Evolutionary conservation across 1,284 basidiomycete species (phyloP), one percentile per base, ranked within the genome.

Genomic region (Moniliella sp.): DNA sequence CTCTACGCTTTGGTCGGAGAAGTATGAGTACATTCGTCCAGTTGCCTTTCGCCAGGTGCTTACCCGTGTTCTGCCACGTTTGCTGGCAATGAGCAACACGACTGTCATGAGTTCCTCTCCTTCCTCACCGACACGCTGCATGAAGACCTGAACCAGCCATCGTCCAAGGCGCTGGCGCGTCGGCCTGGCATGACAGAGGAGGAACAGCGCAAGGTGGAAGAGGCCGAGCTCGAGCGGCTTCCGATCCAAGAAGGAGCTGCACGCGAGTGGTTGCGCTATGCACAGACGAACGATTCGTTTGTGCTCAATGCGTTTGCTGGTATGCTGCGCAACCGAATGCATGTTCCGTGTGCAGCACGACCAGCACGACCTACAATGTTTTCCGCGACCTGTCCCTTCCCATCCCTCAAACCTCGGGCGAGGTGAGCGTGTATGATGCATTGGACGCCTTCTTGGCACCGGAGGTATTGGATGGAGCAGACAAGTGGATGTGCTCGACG

Each of bases 331-430:
- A 59, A 59, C 36, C 51, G 53, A 43, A 34, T 59, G 21, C 54
- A 1, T 59, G 57, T 27, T 27, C 54, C 1, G 49, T 48, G 10
- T 59, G 57, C 29, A 50, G 55, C 8, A 52, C 48, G 81, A 94
- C 88, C 2, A 91, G 83, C 16, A 94, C 84, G 4, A 94, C 86
- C 5, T 97, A 91, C 55, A 93, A 97, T 56, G 72, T 55, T 10
- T 59, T 54, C 32, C 48, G 53, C 15, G 54, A 57, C 19, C 46
- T 59, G 12, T 57, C 52, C 4, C 34, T 59, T 16, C 57, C 57
- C 0, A 48, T 59, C 9, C 50, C 53, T n/a, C 7, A 15, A 30
- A 4, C 66, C 67, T 10, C 69, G 70, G 32, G 66, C n/a, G 76
- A 73, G 50, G 73, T 79, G 13, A 69, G 75, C 2, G 64, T 97